phyloP scores from a whole-genome alignment of 2,329 filamentous ascomycete genomes.

The Cladophialophora psammophila region DNA sequence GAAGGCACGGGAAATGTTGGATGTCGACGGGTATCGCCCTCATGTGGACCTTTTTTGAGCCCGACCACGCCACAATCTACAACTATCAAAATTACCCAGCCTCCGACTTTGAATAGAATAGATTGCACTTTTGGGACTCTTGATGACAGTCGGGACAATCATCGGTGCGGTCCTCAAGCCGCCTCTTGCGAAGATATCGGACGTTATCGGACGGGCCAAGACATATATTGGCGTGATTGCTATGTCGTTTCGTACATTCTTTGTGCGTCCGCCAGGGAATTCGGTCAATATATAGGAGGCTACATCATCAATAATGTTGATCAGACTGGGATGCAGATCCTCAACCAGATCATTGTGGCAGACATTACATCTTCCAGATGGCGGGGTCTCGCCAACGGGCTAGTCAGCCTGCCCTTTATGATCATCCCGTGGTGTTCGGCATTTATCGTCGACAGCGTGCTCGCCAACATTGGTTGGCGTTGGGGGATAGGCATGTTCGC shows the following conservation, averaged over 20 bases:
- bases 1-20: slow-evolving; percentile 22
- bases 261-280: slow-evolving; percentile 46
- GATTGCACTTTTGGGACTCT: slow-evolving; percentile 43
- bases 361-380: slow-evolving; percentile 53
- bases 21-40: slow-evolving; percentile 33
- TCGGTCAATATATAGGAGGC: slow-evolving; percentile 50
- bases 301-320: slow-evolving; percentile 49
- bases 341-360: slow-evolving; percentile 55
- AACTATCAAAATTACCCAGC: slow-evolving; percentile 53
- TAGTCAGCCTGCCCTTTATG: slow-evolving; percentile 51
- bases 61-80: slow-evolving; percentile 49
- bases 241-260: slow-evolving; percentile 51
- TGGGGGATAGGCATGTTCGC: slow-evolving; percentile 56
- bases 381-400: slow-evolving; percentile 50
- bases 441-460: slow-evolving; percentile 51
- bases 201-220: slow-evolving; percentile 52
- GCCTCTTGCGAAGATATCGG: slow-evolving; percentile 53
- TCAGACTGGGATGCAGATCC: slow-evolving; percentile 50
- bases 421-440: slow-evolving; percentile 53
- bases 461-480: slow-evolving; percentile 53
- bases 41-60: slow-evolving; percentile 41
- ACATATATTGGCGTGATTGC: slow-evolving; percentile 43
- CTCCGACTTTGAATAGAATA: slow-evolving; percentile 49
- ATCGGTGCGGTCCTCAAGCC: slow-evolving; percentile 52
- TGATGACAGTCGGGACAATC: slow-evolving; percentile 48